phyloP scores from a whole-genome alignment of 768 basidiomycete genomes.

The Suillus placidus region DNA sequence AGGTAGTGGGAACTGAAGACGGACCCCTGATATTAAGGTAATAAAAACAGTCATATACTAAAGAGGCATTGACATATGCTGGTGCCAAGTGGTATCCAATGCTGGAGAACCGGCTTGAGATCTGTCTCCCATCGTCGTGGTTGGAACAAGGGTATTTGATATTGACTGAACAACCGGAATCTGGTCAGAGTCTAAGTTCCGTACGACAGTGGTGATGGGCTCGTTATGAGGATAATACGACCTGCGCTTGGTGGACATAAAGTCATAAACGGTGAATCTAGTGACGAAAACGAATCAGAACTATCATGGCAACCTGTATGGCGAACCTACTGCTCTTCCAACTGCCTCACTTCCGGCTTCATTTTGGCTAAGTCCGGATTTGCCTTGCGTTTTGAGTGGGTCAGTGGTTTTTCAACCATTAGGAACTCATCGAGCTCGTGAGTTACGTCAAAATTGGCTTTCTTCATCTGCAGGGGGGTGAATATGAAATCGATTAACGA shows the following conservation, averaged over 20 bases:
- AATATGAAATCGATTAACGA: slow-evolving; percentile 8
- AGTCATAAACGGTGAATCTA: slow-evolving; percentile 92
- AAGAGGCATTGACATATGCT: slow-evolving; percentile 48
- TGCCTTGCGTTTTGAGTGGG: slow-evolving; percentile 89
- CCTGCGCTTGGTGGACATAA: slow-evolving; percentile 65
- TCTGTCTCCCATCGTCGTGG: slow-evolving; percentile 45
- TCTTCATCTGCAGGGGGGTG: slow-evolving; percentile 66
- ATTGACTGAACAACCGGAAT: slow-evolving; percentile 35
- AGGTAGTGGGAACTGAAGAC: background rate
- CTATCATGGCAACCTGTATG: background rate
- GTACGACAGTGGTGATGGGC: slow-evolving; percentile 44
- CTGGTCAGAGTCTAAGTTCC: slow-evolving; percentile 34
- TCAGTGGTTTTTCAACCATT: slow-evolving; percentile 97
- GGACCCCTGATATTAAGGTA: slow-evolving; percentile 5
- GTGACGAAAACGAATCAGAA: slow-evolving; percentile 14
- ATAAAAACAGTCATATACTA: slow-evolving; percentile 16
- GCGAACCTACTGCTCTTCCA: slow-evolving; percentile 84
- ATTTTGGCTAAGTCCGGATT: slow-evolving; percentile 85
- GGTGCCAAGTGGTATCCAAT: slow-evolving; percentile 35
- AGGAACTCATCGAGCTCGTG: slow-evolving; percentile 98
- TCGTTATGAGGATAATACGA: slow-evolving; percentile 92
- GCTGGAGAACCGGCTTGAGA: slow-evolving; percentile 45
- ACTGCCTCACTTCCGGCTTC: slow-evolving; percentile 86
- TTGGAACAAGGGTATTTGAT: slow-evolving; percentile 45
- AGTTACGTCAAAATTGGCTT: slow-evolving; percentile 97